A percentile compares a stretch with the other conserved stretches of the same genome.
Evolutionary conservation across 768 basidiomycete species (phyloP).

Genomic region (Tricholomella constricta): DNA sequence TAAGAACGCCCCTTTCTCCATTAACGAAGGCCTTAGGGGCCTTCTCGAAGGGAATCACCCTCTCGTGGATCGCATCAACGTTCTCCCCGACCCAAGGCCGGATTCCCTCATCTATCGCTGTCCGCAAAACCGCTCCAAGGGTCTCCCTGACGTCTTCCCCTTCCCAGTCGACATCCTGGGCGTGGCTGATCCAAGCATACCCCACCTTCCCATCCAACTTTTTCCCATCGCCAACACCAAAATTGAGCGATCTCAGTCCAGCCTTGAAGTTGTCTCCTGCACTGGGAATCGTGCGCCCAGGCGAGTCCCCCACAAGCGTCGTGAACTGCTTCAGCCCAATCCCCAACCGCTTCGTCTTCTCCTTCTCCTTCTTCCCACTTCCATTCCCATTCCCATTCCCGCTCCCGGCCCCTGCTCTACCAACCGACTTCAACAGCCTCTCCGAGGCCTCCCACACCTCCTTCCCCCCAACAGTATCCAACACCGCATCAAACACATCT

Average conservation of each 20-base stretch:
- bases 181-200: conserved; percentile 82
- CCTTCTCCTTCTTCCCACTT: conserved; percentile 14
- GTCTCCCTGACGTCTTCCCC: conserved; percentile 69
- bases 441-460: conserved; percentile 78
- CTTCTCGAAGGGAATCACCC: conserved; percentile 55
- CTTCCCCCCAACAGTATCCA: conserved; percentile 83
- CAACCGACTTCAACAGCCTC: conserved; percentile 49
- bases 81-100: conserved; percentile 20
- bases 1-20: conserved; percentile 31
- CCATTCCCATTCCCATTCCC: neutral
- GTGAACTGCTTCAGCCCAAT: conserved; percentile 61
- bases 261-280: conserved; percentile 74
- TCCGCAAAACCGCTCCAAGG: conserved; percentile 41
- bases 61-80: conserved; percentile 6
- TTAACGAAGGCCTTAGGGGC: conserved; percentile 53
- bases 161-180: conserved; percentile 83
- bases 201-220: conserved; percentile 50
- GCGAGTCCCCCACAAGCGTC: conserved; percentile 74
- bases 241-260: conserved; percentile 63
- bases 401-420: conserved; percentile 17
- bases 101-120: conserved; percentile 19
- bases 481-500: conserved; percentile 72
- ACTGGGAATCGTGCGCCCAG: conserved; percentile 64
- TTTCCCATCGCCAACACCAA: conserved; percentile 26
- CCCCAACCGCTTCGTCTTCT: conserved; percentile 29